These are phyloP conservation scores for Leccinum pachyderme DNA, from an alignment of 1,284 basidiomycete genomes.

Conservation along the genomic window DNA sequence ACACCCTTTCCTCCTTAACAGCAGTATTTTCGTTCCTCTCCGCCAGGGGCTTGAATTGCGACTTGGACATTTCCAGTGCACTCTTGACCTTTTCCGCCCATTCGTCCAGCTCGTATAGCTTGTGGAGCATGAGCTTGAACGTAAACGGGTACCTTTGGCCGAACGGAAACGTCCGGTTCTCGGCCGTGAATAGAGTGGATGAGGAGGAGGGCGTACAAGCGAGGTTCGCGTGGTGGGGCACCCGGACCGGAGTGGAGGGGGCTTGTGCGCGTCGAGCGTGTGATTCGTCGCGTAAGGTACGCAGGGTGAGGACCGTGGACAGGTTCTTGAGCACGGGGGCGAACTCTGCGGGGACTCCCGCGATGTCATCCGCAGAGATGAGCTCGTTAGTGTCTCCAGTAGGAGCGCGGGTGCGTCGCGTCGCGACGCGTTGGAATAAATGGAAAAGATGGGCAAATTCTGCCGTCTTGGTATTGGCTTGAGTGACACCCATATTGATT, in stretches of 20 bases:
- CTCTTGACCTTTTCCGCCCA: conserved; percentile 58
- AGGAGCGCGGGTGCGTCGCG: conserved; percentile 34
- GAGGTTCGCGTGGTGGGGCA: conserved; percentile 32
- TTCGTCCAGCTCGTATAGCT: conserved; percentile 58
- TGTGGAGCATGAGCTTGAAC: conserved; percentile 64
- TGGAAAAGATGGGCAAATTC: conserved; percentile 55
- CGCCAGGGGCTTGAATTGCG: conserved; percentile 50
- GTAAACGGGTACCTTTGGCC: conserved; percentile 53
- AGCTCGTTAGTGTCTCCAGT: conserved; percentile 14
- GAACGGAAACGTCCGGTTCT: conserved; percentile 42
- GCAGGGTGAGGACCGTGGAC: conserved; percentile 39
- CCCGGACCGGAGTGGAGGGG: conserved; percentile 14
- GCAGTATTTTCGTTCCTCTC: conserved; percentile 31
- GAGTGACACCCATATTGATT: conserved; percentile 5
- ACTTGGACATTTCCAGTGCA: conserved; percentile 51
- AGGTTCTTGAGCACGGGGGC: conserved; percentile 46
- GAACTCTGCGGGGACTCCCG: conserved; percentile 42
- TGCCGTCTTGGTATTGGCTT: conserved; percentile 35
- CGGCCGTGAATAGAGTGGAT: conserved; percentile 1
- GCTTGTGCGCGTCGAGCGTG: conserved; percentile 9
- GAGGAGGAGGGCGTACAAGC: conserved; percentile 13
- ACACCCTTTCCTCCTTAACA: conserved; percentile 11
- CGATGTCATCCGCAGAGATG: conserved; percentile 34
- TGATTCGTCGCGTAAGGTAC: conserved; percentile 21
- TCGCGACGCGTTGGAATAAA: conserved; percentile 51